Percentiles rank a stretch among this genome's conserved stretches.
Evolutionary conservation across 129 eudicot species (phyloP).

Genomic region (Chrysanthemum lavandulifolium): DNA sequence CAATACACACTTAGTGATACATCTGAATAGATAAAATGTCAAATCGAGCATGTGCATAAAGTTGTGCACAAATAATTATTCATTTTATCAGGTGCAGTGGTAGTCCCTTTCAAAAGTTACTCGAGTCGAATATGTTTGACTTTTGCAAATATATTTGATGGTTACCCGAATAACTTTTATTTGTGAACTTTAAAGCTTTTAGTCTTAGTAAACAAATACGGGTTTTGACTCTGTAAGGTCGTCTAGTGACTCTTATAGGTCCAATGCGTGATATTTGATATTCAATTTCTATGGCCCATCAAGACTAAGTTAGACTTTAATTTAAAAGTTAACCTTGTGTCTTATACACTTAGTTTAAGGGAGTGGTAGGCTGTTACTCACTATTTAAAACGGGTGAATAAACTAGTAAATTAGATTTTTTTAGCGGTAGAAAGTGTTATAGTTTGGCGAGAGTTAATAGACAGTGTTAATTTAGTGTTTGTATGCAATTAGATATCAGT

Average conservation of each 20-base stretch:
- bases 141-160: no score
- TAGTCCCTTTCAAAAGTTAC: conserved; percentile 15
- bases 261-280: conserved; percentile 1
- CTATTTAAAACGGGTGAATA: neutral
- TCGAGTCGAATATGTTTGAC: conserved; percentile 7
- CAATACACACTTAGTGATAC: conserved; percentile 14
- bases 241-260: conserved; percentile 2
- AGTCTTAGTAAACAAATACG: neutral
- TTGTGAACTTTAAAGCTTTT: conserved; percentile 1
- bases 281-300: neutral
- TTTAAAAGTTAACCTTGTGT: neutral
- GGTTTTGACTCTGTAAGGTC: conserved; percentile 6
- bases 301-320: neutral
- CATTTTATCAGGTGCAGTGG: neutral
- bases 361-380: neutral
- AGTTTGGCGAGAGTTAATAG: neutral
- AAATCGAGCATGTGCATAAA: conserved; percentile 32
- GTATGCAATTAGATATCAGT: neutral
- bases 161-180: no score
- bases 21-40: conserved; percentile 25
- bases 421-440: neutral
- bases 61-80: conserved; percentile 22
- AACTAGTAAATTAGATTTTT: neutral
- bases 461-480: neutral
- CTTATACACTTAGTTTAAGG: neutral